These are phyloP conservation scores for Fraxinus sp. DNA, from an alignment of 305 asterid genomes.

Conservation along the genomic window DNA sequence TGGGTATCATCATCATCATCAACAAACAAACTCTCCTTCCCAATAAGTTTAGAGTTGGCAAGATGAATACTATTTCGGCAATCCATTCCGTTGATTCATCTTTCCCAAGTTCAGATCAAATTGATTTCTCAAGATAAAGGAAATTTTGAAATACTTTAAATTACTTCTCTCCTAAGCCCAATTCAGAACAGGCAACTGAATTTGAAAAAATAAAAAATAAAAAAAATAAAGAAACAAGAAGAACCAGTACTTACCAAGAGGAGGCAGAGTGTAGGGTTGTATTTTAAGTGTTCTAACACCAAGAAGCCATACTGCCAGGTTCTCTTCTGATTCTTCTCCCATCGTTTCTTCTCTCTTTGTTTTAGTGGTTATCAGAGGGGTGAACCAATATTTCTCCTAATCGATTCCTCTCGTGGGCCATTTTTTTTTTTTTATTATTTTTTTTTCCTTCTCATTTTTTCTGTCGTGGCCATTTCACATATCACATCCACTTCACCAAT, in stretches of 20 bases:
- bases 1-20: neutral
- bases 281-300: slow-evolving; percentile 61
- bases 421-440: too few species aligned
- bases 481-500: too few species aligned
- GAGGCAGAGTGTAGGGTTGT: slow-evolving; percentile 59
- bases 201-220: too few species aligned
- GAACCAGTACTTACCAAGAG: slow-evolving; percentile 40
- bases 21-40: neutral
- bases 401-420: neutral
- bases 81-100: neutral
- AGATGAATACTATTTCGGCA: neutral
- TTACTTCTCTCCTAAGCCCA: neutral
- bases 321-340: slow-evolving; percentile 39
- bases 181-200: neutral
- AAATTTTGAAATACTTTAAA: neutral
- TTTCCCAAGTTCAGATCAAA: neutral
- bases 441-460: too few species aligned
- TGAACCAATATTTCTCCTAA: neutral
- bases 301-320: slow-evolving; percentile 84
- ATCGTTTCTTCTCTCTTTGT: neutral
- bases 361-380: neutral
- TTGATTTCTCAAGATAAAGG: neutral
- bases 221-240: neutral
- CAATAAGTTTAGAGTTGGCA: neutral
- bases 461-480: neutral